phyloP scores from a whole-genome alignment of 768 basidiomycete species.

The Hydnomerulius pinastri region DNA sequence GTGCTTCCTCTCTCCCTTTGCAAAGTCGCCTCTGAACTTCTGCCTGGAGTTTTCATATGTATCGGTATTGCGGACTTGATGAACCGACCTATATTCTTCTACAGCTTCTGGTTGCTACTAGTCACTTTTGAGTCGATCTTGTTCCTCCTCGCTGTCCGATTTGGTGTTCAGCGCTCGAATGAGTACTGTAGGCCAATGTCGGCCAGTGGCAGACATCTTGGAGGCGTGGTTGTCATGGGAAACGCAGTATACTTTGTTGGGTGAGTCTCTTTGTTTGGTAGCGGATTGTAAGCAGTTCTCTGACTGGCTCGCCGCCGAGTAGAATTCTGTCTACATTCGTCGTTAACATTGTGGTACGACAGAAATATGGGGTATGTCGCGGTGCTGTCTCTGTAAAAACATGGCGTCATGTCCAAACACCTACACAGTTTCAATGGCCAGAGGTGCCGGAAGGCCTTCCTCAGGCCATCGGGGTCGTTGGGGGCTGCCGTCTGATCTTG shows the following conservation, averaged over 20 bases:
- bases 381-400: not conserved
- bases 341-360: not conserved
- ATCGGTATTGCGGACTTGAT: no score
- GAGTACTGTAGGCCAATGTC: not conserved
- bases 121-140: slow-evolving; percentile 55
- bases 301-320: not conserved
- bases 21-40: slow-evolving; percentile 15
- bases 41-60: slow-evolving; percentile 40
- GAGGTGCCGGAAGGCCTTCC: slow-evolving; percentile 4
- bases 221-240: not conserved
- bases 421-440: not conserved
- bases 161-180: slow-evolving; percentile 47
- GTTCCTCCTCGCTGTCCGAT: slow-evolving; percentile 49
- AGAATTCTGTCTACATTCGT: not conserved
- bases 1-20: no score
- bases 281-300: not conserved
- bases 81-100: slow-evolving; percentile 45
- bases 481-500: slow-evolving; percentile 1
- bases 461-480: not conserved
- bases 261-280: not conserved
- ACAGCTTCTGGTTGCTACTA: slow-evolving; percentile 64
- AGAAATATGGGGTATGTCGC: not conserved
- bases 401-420: not conserved
- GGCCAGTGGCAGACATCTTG: not conserved
- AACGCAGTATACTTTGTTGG: slow-evolving; percentile 1